Evolutionary conservation across 768 basidiomycete species (phyloP), one percentile per base, ranked within the genome.

Genomic region (Bullera alba): DNA sequence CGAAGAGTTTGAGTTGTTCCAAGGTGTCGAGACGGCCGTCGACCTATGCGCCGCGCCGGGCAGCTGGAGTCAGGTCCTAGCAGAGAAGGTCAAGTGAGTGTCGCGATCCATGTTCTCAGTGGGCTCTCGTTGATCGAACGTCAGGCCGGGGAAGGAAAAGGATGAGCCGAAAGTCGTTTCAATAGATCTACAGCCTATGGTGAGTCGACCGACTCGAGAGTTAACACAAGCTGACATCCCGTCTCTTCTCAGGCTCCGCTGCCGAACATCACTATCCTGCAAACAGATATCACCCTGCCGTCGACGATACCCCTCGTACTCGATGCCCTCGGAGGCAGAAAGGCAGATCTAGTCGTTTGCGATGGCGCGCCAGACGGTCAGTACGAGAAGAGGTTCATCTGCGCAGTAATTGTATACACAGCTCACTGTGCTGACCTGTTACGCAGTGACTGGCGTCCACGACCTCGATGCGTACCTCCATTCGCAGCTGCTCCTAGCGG

Each of bases 401-500:
- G n/a, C n/a, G n/a, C n/a, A n/a, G n/a, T 36, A 35, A 32, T 48
- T 8, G 15, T 32, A 19, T 12, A 16, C 14, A 8, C 2, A 10
- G 23, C n/a, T n/a, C 1, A 34, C 17, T 14, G 8, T 26, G 32
- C 10, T n/a, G 32, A 34, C 32, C n/a, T 34, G 32, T 34, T 34
- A 10, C 42, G 0, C 56, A 76, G 76, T 77, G 15, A 76, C 76
- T 5, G 76, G 76, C 25, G 68, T 77, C 1, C 76, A 77, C 53
- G 75, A 75, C 50, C 61, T 77, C n/a, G 76, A 77, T 54, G 75
- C 74, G 15, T 75, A 75, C 53, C 72, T 77, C 3, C 76, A 77
- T 50, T 70, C 72, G 5, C 75, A 76, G 48, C 65, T 77, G 0
- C 62, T 77, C 12, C 66, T 77, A 8, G 75, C 76, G 5, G 75